These are phyloP conservation scores for Penicillium fimorum DNA, from an alignment of 495 filamentous ascomycete species.

Conservation along the genomic window DNA sequence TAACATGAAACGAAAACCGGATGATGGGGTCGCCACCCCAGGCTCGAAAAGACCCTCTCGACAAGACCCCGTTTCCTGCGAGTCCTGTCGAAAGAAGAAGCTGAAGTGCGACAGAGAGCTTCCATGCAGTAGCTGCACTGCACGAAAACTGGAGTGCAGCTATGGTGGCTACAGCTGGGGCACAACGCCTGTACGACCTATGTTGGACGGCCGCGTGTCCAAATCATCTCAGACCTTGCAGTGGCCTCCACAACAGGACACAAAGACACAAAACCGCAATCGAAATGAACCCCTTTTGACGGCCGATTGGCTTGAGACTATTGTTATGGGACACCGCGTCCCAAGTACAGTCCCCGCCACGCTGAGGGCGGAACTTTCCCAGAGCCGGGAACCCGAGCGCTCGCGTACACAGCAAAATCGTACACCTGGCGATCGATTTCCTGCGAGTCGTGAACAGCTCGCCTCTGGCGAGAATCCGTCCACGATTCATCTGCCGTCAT, in stretches of 20 bases:
- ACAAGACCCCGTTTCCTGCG: constrained; percentile 52
- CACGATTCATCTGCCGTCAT: constrained; percentile 23
- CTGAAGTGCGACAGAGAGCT: constrained; percentile 19
- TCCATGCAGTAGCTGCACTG: constrained; percentile 47
- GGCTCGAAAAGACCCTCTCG: constrained; percentile 27
- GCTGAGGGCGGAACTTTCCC: constrained; percentile 23
- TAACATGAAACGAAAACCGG: constrained; percentile 32
- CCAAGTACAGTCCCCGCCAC: constrained; percentile 28
- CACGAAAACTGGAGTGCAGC: constrained; percentile 37
- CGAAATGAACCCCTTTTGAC: constrained; percentile 27
- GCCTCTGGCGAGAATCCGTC: constrained; percentile 24
- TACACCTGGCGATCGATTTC: not conserved
- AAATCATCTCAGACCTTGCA: not conserved
- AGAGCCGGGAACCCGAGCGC: constrained; percentile 4
- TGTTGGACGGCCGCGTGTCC: not conserved
- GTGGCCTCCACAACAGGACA: not conserved
- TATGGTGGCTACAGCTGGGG: constrained; percentile 15
- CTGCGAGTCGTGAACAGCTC: not conserved
- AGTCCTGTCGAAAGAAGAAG: constrained; percentile 24
- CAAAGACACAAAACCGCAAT: not conserved
- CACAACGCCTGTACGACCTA: not conserved
- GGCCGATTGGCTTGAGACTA: constrained; percentile 39
- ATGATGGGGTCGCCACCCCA: not conserved
- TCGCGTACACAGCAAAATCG: not conserved
- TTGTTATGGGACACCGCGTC: constrained; percentile 40